Conservation (phyloP, 2,329 filamentous ascomycete species). For the Ophiocordyceps australis region DNA sequence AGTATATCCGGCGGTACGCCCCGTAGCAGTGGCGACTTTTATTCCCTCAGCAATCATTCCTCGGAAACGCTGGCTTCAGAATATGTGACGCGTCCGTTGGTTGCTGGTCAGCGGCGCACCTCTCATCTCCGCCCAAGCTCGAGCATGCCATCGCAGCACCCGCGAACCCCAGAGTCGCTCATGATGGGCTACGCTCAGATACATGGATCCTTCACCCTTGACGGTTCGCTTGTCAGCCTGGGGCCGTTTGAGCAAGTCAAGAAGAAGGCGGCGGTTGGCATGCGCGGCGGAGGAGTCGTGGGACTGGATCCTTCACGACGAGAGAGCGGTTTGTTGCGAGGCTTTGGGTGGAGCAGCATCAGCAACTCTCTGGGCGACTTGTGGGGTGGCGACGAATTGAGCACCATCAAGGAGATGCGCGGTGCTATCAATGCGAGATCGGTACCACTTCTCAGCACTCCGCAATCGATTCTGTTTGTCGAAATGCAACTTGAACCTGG, state of each 20-base stretch:
- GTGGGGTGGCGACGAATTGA: slow-evolving; percentile 71
- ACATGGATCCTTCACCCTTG: slow-evolving; percentile 77
- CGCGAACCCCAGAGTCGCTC: slow-evolving; percentile 51
- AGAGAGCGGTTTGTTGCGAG: slow-evolving; percentile 62
- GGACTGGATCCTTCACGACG: slow-evolving; percentile 58
- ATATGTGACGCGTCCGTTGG: slow-evolving; percentile 41
- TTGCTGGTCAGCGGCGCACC: slow-evolving; percentile 17
- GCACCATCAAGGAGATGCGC: slow-evolving; percentile 91
- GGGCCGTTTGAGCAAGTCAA: slow-evolving; percentile 91
- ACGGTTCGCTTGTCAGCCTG: slow-evolving; percentile 80
- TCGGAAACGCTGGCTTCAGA: slow-evolving; percentile 86
- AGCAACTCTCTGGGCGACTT: slow-evolving; percentile 78
- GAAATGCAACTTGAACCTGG: slow-evolving; percentile 76
- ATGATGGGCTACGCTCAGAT: slow-evolving; percentile 99
- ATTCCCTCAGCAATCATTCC: slow-evolving; percentile 86
- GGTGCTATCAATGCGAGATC: slow-evolving; percentile 71
- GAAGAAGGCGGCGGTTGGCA: slow-evolving; percentile 75
- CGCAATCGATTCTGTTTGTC: slow-evolving; percentile 90
- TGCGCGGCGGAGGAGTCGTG: slow-evolving; percentile 73
- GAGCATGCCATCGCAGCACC: slow-evolving; percentile 20
- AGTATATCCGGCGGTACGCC: slow-evolving; percentile 61
- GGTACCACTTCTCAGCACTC: slow-evolving; percentile 82
- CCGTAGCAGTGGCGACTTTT: slow-evolving; percentile 86
- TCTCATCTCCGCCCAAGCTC: slow-evolving; percentile 28
- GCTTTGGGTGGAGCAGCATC: slow-evolving; percentile 76